phyloP scores from a whole-genome alignment of 2,329 filamentous ascomycete species.

The Fusarium napiforme region DNA sequence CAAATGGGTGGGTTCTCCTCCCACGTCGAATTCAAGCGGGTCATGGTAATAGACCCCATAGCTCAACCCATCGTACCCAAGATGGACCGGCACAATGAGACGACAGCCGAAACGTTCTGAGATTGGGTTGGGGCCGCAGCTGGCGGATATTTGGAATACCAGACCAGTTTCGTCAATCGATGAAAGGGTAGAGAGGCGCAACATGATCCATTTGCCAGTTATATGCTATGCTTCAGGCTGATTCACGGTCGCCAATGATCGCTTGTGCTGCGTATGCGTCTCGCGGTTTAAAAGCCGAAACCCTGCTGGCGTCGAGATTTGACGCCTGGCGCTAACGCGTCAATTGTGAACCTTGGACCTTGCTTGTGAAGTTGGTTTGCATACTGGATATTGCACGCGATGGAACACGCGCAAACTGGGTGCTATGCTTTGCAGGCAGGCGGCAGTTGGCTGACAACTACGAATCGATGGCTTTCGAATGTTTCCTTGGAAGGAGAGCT shows the following conservation, averaged over 20 bases:
- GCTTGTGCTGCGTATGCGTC: slow-evolving; percentile 21
- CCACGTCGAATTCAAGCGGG: slow-evolving; percentile 39
- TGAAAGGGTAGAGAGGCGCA: slow-evolving; percentile 33
- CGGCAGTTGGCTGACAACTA: slow-evolving; percentile 22
- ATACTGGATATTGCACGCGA: not conserved
- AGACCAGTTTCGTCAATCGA: slow-evolving; percentile 36
- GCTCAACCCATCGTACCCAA: slow-evolving; percentile 41
- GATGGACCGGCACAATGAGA: slow-evolving; percentile 43
- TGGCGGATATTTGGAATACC: slow-evolving; percentile 38
- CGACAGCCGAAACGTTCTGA: slow-evolving; percentile 41
- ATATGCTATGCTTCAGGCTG: slow-evolving; percentile 36
- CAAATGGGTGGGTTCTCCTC: slow-evolving; percentile 34
- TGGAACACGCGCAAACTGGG: slow-evolving; percentile 11
- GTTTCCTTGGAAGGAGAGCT: slow-evolving; percentile 23
- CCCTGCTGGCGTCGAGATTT: slow-evolving; percentile 6
- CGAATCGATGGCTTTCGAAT: slow-evolving; percentile 7
- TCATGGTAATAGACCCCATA: slow-evolving; percentile 33
- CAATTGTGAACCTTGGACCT: not conserved
- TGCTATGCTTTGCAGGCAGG: slow-evolving; percentile 26
- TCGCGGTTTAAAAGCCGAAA: slow-evolving; percentile 28
- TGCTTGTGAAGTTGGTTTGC: slow-evolving; percentile 1
- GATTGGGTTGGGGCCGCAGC: slow-evolving; percentile 42
- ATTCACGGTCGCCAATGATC: slow-evolving; percentile 34
- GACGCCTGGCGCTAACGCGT: slow-evolving; percentile 1
- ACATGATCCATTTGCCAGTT: slow-evolving; percentile 39